phyloP scores from a whole-genome alignment of 768 basidiomycete species.

The Auricularia sp. region DNA sequence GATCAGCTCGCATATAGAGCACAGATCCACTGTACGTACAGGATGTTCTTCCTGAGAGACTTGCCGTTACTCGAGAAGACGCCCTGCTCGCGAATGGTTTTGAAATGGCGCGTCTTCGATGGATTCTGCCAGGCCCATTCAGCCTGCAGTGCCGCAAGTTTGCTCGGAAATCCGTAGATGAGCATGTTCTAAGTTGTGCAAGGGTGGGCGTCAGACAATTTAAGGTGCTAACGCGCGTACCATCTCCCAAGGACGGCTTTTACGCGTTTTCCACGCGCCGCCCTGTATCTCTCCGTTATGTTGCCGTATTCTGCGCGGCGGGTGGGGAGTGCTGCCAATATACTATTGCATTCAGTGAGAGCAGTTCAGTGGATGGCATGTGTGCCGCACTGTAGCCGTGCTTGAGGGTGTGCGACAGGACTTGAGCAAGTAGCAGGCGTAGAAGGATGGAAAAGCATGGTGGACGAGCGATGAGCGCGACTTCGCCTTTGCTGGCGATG shows the following conservation, averaged over 20 bases:
- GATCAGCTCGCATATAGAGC: not conserved
- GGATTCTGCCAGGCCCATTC: conserved; percentile 87
- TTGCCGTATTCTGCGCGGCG: conserved; percentile 58
- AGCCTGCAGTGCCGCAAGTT: conserved; percentile 64
- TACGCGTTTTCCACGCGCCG: conserved; percentile 58
- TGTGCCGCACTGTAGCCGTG: conserved; percentile 21
- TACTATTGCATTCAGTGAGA: conserved; percentile 24
- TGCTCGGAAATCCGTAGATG: conserved; percentile 73
- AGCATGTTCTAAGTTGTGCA: conserved; percentile 43
- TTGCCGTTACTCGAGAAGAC: conserved; percentile 25
- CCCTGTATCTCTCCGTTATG: conserved; percentile 70
- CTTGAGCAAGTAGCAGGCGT: conserved; percentile 75
- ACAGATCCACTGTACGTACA: conserved; percentile 24
- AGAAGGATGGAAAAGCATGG: conserved; percentile 54
- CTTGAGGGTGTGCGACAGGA: conserved; percentile 47
- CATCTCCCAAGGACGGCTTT: conserved; percentile 43
- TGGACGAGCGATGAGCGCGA: conserved; percentile 17
- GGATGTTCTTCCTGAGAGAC: conserved; percentile 35
- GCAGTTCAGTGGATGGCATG: not conserved
- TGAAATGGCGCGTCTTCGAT: conserved; percentile 54
- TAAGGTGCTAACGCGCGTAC: not conserved
- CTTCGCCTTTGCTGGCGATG: not conserved
- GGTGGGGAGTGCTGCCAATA: conserved; percentile 63
- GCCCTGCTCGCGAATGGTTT: conserved; percentile 30
- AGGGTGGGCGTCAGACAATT: not conserved